phyloP scores from a whole-genome alignment of 371 early-diverging fungal genomes.

The Mortierella sp. region DNA sequence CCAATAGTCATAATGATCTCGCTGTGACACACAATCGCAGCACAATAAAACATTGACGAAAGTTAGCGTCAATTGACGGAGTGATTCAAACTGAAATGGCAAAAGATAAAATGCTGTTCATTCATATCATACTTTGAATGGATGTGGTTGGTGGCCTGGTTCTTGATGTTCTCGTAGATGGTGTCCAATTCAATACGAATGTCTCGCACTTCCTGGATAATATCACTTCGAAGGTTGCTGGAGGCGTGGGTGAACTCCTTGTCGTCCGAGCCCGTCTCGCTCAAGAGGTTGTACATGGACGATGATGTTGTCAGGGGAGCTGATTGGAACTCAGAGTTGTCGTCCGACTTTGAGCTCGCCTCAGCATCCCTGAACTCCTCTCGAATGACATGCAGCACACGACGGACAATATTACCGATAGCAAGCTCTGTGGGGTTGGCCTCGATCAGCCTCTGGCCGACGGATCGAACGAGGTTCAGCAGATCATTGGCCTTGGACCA shows the following conservation, averaged over 20 bases:
- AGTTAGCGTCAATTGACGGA: background rate
- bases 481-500: slow-evolving; percentile 80
- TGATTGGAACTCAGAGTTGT: slow-evolving; percentile 43
- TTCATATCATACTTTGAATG: slow-evolving; percentile 60
- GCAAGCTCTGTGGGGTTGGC: slow-evolving; percentile 94
- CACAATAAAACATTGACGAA: too few relatives aligned
- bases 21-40: slow-evolving; percentile 57
- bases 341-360: slow-evolving; percentile 18
- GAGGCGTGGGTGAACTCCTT: slow-evolving; percentile 35
- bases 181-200: slow-evolving; percentile 49
- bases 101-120: background rate
- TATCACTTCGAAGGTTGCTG: slow-evolving; percentile 72
- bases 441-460: slow-evolving; percentile 76
- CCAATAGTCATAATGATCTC: slow-evolving; percentile 97
- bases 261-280: slow-evolving; percentile 60
- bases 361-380: slow-evolving; percentile 69
- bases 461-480: slow-evolving; percentile 72
- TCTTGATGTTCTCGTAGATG: slow-evolving; percentile 57
- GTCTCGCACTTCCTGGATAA: slow-evolving; percentile 89
- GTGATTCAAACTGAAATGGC: background rate
- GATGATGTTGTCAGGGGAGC: slow-evolving; percentile 59
- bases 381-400: slow-evolving; percentile 87
- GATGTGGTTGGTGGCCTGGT: slow-evolving; percentile 55
- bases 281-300: slow-evolving; percentile 75
- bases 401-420: slow-evolving; percentile 87